A percentile compares a stretch with the other conserved stretches of the same genome.
phyloP scores from a whole-genome alignment of 352 stramenopile species.

The Pythium aphanidermatum region DNA sequence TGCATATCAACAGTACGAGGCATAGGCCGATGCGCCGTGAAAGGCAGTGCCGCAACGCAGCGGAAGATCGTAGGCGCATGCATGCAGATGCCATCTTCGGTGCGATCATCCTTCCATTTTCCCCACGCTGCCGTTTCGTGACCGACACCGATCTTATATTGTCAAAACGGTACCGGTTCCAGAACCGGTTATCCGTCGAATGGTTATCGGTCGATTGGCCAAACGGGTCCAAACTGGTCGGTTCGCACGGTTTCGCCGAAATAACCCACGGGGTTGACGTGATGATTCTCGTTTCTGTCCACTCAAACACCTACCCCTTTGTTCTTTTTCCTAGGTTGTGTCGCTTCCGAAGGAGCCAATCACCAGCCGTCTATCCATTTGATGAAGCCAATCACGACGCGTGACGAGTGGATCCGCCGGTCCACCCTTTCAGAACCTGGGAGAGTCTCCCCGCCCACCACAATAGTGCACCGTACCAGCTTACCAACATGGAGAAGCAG shows the following conservation, averaged over 20 bases:
- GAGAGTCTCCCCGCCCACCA: background rate
- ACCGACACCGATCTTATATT: background rate
- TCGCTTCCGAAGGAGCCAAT: conserved; percentile 13
- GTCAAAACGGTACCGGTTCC: conserved; percentile 2
- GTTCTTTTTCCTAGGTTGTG: conserved; percentile 16
- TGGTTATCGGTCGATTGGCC: conserved; percentile 10
- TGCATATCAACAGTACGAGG: background rate
- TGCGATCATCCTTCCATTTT: conserved; percentile 24
- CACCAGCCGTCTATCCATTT: background rate
- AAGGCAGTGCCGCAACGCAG: too few relatives aligned
- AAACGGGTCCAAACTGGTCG: too few relatives aligned
- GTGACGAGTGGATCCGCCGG: conserved; percentile 10
- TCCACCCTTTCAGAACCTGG: conserved; percentile 1
- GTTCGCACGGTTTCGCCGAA: too few relatives aligned
- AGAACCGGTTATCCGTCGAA: too few relatives aligned
- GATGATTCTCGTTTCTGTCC: too few relatives aligned
- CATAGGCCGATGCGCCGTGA: too few relatives aligned
- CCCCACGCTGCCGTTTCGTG: background rate
- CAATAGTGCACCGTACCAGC: too few relatives aligned
- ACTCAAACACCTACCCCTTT: background rate
- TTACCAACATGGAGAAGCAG: too few relatives aligned
- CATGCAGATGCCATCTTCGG: too few relatives aligned
- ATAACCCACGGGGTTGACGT: too few relatives aligned
- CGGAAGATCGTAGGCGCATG: too few relatives aligned
- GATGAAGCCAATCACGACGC: conserved; percentile 3